These are phyloP conservation scores for Globisporangium mamillatum DNA, from an alignment of 352 stramenopile species.

Conservation along the genomic window DNA sequence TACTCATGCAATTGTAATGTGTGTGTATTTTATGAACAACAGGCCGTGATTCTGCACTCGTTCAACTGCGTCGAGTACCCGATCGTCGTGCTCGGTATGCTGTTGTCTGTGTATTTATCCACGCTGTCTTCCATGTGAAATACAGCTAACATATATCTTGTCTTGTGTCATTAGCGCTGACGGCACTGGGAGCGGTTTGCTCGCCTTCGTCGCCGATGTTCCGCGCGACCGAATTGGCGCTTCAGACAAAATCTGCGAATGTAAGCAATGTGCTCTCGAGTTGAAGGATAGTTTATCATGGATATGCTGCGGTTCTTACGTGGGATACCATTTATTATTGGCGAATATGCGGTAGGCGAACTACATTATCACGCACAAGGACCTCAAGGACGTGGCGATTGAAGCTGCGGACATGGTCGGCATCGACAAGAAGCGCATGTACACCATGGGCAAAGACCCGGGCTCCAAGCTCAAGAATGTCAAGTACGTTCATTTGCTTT, in stretches of 20 bases:
- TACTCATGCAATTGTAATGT: constrained; percentile 14
- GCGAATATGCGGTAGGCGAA: constrained; percentile 24
- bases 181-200: constrained; percentile 46
- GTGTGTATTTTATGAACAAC: constrained; percentile 2
- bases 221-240: constrained; percentile 38
- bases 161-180: constrained; percentile 29
- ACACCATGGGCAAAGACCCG: constrained; percentile 39
- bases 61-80: constrained; percentile 75
- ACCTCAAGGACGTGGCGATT: constrained; percentile 41
- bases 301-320: background rate
- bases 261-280: constrained; percentile 13
- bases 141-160: background rate
- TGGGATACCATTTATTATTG: background rate
- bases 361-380: constrained; percentile 55
- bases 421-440: constrained; percentile 36
- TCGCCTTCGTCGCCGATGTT: constrained; percentile 67
- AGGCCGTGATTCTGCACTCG: constrained; percentile 59
- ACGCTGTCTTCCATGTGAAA: background rate
- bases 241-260: constrained; percentile 42
- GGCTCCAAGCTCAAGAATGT: constrained; percentile 37
- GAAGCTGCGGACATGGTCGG: constrained; percentile 33
- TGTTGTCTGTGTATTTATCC: background rate
- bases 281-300: background rate
- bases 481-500: constrained; percentile 34
- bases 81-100: constrained; percentile 45